Base-by-base conservation (phyloP, 129 eudicot species). In the Lactuca saligna region DNA sequence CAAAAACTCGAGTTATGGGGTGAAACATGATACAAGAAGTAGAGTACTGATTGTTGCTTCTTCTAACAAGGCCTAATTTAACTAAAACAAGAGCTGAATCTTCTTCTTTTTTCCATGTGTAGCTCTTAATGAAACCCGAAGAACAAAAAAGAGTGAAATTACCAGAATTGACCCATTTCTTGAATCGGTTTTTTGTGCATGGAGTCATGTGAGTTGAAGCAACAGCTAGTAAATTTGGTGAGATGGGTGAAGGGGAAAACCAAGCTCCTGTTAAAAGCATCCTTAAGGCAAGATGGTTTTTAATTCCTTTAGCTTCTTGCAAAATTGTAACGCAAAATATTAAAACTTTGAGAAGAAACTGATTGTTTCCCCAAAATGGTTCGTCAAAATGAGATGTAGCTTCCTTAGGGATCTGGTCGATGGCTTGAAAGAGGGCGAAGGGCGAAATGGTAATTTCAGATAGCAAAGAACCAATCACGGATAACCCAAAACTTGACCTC, bases 191-290 rank as follows among this genome's bases (percentile, higher is more conserved):
- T 15, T 25, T 25, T 25, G 42, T 62, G 8, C 85, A 44, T 6
- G 79, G 69, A 1, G 79, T 82, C 12, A 86, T 75, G 65, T 72
- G 66, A 64, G 79, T 82, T 42, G 97, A 88, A 42, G 96, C 93
- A 0, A 85, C 78, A 3, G 94, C 91, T 37, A 91, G 84, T 65
- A 91, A 72, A 72, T 54, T 80, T 14, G 85, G 85, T 38, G 91
- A 83, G 65, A 91, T 69, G 7, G 95, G 94, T 53, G 85, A 59
- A 7, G 94, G 91, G 7, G 97, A 88, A 54, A 91, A 80, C 97
- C 97, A 91, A 20, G 91, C 85, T 57, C 96, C 97, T 11, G 84
- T 94, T 6, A 80, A 83, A 74, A 91, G 87, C 93, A 88, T 88
- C 60, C 84, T 86, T 6, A 81, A 76, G 62, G 96, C 88, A 1